These are phyloP conservation scores for Paecilomyces niveus DNA, from an alignment of 2,329 filamentous ascomycete genomes.

Conservation along the genomic window DNA sequence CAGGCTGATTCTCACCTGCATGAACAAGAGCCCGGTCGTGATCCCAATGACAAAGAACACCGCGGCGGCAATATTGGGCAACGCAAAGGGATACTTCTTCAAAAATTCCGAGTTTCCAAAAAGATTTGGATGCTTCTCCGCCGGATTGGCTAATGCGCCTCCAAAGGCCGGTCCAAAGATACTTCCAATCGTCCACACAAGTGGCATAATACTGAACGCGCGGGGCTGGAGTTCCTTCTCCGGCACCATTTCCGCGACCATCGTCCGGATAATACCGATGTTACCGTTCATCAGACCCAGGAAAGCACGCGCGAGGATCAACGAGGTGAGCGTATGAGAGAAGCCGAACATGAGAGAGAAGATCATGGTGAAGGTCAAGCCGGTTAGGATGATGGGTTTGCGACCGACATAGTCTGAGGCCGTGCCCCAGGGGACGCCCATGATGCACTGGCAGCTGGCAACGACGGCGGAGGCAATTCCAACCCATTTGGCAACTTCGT, in stretches of 20 bases:
- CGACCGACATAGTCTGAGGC: constrained; percentile 72
- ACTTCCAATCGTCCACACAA: constrained; percentile 80
- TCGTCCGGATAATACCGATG: constrained; percentile 77
- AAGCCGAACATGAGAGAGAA: constrained; percentile 79
- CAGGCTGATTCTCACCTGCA: constrained; percentile 49
- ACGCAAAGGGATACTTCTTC: constrained; percentile 67
- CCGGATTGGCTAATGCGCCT: constrained; percentile 76
- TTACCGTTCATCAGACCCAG: constrained; percentile 84
- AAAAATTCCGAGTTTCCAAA: constrained; percentile 65
- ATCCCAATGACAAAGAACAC: constrained; percentile 73
- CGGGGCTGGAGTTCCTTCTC: constrained; percentile 78
- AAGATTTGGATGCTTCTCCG: constrained; percentile 62
- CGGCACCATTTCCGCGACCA: constrained; percentile 88
- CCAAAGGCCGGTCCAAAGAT: constrained; percentile 86
- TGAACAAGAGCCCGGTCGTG: constrained; percentile 65
- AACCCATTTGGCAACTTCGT: constrained; percentile 73
- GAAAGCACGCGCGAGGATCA: constrained; percentile 68
- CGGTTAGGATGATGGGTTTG: constrained; percentile 71
- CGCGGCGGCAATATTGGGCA: constrained; percentile 76
- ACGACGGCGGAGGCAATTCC: constrained; percentile 66
- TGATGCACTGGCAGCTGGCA: constrained; percentile 63
- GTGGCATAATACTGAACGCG: constrained; percentile 88
- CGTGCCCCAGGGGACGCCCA: constrained; percentile 68
- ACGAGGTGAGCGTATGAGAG: constrained; percentile 70
- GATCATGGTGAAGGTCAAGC: constrained; percentile 70